Evolutionary conservation across 352 stramenopile species (phyloP).

Genomic region (Peronospora destructor): DNA sequence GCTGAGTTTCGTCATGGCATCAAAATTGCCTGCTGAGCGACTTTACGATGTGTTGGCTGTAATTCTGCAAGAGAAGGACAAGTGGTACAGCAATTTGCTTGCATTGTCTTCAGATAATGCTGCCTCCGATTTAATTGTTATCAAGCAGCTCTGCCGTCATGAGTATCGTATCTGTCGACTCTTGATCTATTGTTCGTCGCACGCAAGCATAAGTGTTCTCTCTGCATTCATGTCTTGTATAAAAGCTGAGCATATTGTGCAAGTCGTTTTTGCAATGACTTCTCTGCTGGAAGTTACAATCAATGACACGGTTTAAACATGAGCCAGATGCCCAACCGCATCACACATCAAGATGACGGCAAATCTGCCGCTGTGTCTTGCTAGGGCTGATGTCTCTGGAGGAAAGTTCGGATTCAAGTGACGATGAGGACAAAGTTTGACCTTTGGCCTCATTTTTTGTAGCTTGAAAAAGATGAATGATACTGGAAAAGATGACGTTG

Average conservation of each 20-base stretch:
- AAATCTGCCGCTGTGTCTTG: slow-evolving; percentile 55
- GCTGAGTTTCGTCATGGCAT: slow-evolving; percentile 54
- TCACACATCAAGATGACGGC: too few relatives aligned
- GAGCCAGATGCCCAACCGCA: too few relatives aligned
- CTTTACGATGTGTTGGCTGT: slow-evolving; percentile 61
- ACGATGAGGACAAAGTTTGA: slow-evolving; percentile 27
- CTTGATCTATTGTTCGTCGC: too few relatives aligned
- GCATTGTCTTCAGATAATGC: slow-evolving; percentile 14
- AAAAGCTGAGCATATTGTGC: too few relatives aligned
- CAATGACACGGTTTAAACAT: too few relatives aligned
- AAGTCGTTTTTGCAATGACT: too few relatives aligned
- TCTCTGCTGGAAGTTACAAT: too few relatives aligned
- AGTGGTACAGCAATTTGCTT: slow-evolving; percentile 47
- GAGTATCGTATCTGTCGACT: too few relatives aligned
- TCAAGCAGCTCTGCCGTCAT: slow-evolving; percentile 31
- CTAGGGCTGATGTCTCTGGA: slow-evolving; percentile 55
- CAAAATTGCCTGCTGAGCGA: slow-evolving; percentile 41
- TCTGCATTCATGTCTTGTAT: too few relatives aligned
- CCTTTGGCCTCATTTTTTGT: neutral
- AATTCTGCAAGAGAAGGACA: slow-evolving; percentile 60
- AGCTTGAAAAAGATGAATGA: neutral
- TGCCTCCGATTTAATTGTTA: slow-evolving; percentile 7
- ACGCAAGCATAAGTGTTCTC: too few relatives aligned
- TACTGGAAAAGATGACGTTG: neutral
- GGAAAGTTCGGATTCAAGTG: slow-evolving; percentile 41